These are phyloP conservation scores for Aphanomyces euteiches DNA, from an alignment of 352 stramenopile species.

Conservation along the genomic window DNA sequence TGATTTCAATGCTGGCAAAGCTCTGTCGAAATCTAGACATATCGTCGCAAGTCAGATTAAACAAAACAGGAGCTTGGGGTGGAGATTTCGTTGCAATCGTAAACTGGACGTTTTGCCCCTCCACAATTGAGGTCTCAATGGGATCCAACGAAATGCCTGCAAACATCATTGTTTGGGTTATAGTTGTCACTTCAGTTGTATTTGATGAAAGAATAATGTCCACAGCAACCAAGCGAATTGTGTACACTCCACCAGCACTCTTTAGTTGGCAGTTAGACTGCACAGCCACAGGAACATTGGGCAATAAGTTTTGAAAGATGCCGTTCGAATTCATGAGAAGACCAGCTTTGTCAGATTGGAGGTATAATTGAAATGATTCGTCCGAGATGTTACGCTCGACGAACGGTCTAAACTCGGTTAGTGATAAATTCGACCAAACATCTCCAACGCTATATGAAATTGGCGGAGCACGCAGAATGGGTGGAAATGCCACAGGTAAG, in stretches of 20 bases:
- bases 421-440: not conserved
- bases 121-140: not conserved
- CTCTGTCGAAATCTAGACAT: not conserved
- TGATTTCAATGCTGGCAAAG: not conserved
- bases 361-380: not conserved
- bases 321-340: not conserved
- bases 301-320: not conserved
- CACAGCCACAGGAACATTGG: not conserved
- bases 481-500: slow-evolving; percentile 6
- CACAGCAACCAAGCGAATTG: not conserved
- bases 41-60: slow-evolving; percentile 1
- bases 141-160: not conserved
- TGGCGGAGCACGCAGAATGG: not conserved
- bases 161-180: not conserved
- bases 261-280: not conserved
- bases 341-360: not conserved
- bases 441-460: not conserved
- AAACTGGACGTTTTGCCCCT: not conserved
- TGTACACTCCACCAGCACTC: not conserved
- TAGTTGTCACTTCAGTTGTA: not conserved
- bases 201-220: slow-evolving; percentile 17
- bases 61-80: not conserved
- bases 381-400: not conserved
- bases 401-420: not conserved
- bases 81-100: not conserved